A percentile compares a stretch with the other conserved stretches of the same genome.
phyloP scores from a whole-genome alignment of 2,329 filamentous ascomycete genomes.

The Metarhizium guizhouense region DNA sequence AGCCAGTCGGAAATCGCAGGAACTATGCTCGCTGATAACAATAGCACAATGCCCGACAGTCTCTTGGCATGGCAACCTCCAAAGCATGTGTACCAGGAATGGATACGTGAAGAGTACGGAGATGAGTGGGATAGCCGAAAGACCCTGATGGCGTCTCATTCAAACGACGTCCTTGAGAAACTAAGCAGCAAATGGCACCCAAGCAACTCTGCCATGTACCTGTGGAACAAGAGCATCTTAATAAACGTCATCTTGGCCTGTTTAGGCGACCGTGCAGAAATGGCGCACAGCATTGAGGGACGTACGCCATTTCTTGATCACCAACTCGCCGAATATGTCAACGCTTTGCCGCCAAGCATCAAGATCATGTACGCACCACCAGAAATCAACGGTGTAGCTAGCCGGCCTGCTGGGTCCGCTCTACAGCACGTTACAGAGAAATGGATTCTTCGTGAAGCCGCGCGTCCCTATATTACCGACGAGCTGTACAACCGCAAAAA shows the following conservation, averaged over 20 bases:
- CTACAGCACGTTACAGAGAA: constrained; percentile 31
- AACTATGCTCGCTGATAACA: too few species aligned
- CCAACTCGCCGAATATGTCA: constrained; percentile 11
- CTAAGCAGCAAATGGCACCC: constrained; percentile 5
- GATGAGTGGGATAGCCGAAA: too few species aligned
- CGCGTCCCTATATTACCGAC: constrained; percentile 38
- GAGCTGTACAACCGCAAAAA: constrained; percentile 42
- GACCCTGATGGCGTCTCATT: too few species aligned
- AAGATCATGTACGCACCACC: constrained; percentile 2
- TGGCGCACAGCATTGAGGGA: constrained; percentile 27
- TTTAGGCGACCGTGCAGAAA: constrained; percentile 25
- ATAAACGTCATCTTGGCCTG: constrained; percentile 19
- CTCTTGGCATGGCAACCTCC: too few species aligned
- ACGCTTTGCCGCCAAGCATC: constrained; percentile 6
- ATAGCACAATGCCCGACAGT: too few species aligned
- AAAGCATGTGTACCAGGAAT: too few species aligned
- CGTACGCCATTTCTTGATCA: constrained; percentile 24
- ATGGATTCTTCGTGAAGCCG: constrained; percentile 41
- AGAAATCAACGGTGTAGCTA: neutral
- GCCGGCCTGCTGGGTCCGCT: neutral
- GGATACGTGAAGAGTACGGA: too few species aligned
- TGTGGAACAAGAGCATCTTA: constrained; percentile 9
- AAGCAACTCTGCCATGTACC: constrained; percentile 3
- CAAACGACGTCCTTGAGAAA: neutral
- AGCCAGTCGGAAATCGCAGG: too few species aligned